phyloP scores from a whole-genome alignment of 305 asterid species.

The Solanum aculeatissimum region DNA sequence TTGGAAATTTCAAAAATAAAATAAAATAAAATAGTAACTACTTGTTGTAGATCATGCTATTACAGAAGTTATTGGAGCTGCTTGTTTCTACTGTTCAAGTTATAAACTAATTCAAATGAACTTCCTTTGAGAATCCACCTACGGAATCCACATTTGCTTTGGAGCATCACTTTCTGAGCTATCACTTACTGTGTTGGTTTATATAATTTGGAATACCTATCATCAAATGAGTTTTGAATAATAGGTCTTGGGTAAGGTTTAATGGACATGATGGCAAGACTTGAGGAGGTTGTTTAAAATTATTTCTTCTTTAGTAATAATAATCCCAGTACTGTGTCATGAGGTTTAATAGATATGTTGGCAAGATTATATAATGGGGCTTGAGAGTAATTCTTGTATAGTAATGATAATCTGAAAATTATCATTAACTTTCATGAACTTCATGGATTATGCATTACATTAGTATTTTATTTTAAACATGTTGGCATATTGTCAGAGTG shows the following conservation, averaged over 20 bases:
- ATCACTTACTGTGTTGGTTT: neutral
- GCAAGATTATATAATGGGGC: neutral
- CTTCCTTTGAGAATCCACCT: neutral
- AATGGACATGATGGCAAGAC: neutral
- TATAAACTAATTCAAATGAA: neutral
- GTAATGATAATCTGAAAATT: neutral
- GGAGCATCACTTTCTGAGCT: neutral
- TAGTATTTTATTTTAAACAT: neutral
- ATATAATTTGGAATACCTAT: neutral
- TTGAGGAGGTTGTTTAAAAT: neutral
- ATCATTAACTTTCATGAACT: neutral
- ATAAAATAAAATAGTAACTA: neutral
- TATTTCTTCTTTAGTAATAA: neutral
- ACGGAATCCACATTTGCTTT: neutral
- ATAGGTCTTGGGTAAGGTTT: neutral
- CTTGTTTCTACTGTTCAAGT: neutral
- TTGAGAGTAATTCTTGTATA: neutral
- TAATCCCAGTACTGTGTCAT: neutral
- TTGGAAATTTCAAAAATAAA: no score
- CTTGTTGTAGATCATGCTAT: neutral
- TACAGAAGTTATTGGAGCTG: neutral
- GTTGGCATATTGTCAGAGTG: neutral
- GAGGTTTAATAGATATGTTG: neutral
- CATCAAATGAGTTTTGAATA: neutral
- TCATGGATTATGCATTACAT: neutral